Percentiles rank a stretch among this genome's conserved stretches.
These are phyloP conservation scores for Corymbia calophylla DNA, from an alignment of 441 rosid genomes.

Conservation along the genomic window DNA sequence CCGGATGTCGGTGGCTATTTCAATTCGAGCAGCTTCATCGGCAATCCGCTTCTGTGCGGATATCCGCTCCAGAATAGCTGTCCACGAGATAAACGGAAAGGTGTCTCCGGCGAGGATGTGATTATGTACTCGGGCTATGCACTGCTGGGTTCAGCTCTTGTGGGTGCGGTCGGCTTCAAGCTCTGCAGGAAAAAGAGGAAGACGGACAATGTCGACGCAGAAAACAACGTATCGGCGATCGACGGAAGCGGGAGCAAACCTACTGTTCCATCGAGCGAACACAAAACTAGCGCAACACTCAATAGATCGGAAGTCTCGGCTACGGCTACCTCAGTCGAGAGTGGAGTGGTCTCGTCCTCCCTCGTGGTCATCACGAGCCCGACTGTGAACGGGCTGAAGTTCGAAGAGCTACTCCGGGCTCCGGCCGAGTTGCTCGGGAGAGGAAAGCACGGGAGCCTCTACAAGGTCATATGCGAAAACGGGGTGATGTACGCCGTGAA, in stretches of 20 bases:
- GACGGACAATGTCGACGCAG: neutral
- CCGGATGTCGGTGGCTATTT: constrained; percentile 20
- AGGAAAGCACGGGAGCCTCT: constrained; percentile 47
- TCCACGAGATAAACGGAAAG: neutral
- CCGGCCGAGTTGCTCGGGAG: constrained; percentile 57
- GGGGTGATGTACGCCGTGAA: constrained; percentile 41
- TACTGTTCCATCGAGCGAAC: constrained; percentile 12
- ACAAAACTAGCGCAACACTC: neutral
- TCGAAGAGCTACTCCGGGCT: constrained; percentile 51
- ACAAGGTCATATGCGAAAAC: constrained; percentile 32
- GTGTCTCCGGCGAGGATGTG: constrained; percentile 13
- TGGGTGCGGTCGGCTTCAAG: constrained; percentile 10
- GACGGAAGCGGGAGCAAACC: constrained; percentile 16
- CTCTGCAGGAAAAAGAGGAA: constrained; percentile 10
- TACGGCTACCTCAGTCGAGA: constrained; percentile 16
- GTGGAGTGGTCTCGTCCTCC: constrained; percentile 24
- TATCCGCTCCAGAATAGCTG: constrained; percentile 22
- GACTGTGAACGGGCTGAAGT: constrained; percentile 25
- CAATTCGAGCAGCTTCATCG: constrained; percentile 17
- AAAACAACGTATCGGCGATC: constrained; percentile 14
- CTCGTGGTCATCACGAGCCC: constrained; percentile 43
- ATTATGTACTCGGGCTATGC: constrained; percentile 38
- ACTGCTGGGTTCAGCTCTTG: constrained; percentile 16
- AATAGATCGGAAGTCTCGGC: constrained; percentile 20
- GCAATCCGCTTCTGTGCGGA: constrained; percentile 37